Base-by-base conservation (phyloP, 768 basidiomycete genomes). In the Phylloporus arenicola region DNA sequence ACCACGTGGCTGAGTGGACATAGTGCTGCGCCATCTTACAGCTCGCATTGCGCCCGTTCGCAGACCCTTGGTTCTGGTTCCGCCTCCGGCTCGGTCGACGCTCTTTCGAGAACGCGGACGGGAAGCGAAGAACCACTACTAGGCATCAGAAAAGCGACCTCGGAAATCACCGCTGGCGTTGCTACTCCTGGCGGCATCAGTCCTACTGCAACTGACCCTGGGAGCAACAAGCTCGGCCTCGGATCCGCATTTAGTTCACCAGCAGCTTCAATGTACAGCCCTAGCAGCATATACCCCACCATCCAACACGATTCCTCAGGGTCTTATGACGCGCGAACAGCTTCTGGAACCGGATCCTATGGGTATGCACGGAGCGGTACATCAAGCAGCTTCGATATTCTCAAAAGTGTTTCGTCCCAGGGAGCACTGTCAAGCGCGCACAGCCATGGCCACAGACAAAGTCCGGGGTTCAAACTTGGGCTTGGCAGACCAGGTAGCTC, bases 161-260 rank as follows among this genome's bases (percentile, higher is more conserved):
- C 51, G 19, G 60, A 65, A 5, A 6, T 47, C 17, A 25, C 46
- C 4, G 33, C 12, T n/a, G 46, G 52, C 6, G 13, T 19, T 38
- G 43, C 55, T 38, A 40, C 44, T 11, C 43, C 46, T 22, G 51
- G 52, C 3, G 55, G 63, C 11, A 10, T 46, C 24, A 54, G 46
- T 14, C 47, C 41, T 9, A 33, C 35, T 13, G 30, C 27, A 6
- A 45, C 43, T 12, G 61, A 56, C 16, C 40, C 24, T 0, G 59
- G 52, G 41, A 45, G 54, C n/a, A 56, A 50, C 41, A 49, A 17
- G 19, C 31, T 43, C 2, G 49, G 56, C 12, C 51, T 69, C 17
- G 67, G 66, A 16, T 67, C 66, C 35, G 67, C 65, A 12, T 67
- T 69, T 33, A 58, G 67, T 19, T 67, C 67, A 11, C 51, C 61